phyloP scores from a whole-genome alignment of 2,329 filamentous ascomycete genomes.

The Penicillium polonicum region DNA sequence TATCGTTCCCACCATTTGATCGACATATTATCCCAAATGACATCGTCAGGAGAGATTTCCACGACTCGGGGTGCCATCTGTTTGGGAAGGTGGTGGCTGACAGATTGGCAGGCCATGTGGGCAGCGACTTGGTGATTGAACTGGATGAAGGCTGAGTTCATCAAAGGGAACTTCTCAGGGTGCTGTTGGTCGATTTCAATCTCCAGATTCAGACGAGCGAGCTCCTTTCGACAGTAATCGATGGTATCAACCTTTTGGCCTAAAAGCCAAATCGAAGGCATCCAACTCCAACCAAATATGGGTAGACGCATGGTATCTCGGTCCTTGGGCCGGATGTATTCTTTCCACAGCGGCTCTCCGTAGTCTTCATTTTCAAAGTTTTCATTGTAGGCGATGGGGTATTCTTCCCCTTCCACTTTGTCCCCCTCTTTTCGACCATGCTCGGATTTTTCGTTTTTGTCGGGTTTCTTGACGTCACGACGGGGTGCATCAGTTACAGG shows the following conservation, averaged over 20 bases:
- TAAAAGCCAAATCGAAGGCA: slow-evolving; percentile 73
- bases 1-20: slow-evolving; percentile 93
- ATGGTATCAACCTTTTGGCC: slow-evolving; percentile 95
- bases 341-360: slow-evolving; percentile 71
- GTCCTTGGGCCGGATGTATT: slow-evolving; percentile 76
- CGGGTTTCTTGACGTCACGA: slow-evolving; percentile 8
- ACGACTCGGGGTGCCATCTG: slow-evolving; percentile 90
- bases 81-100: slow-evolving; percentile 85
- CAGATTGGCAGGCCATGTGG: slow-evolving; percentile 94
- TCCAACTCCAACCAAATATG: slow-evolving; percentile 61
- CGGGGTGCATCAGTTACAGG: slow-evolving; percentile 16
- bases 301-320: slow-evolving; percentile 81
- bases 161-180: slow-evolving; percentile 80
- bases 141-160: slow-evolving; percentile 97
- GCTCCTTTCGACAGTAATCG: slow-evolving; percentile 80
- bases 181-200: slow-evolving; percentile 88
- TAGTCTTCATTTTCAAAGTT: slow-evolving; percentile 63
- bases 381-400: slow-evolving; percentile 63
- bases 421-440: slow-evolving; percentile 26
- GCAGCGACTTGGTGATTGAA: slow-evolving; percentile 98
- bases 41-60: slow-evolving; percentile 90
- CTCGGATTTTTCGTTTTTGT: slow-evolving; percentile 12
- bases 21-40: slow-evolving; percentile 97
- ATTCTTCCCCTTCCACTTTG: slow-evolving; percentile 44
- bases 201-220: slow-evolving; percentile 84